A percentile compares a stretch with the other conserved stretches of the same genome.
These are phyloP conservation scores for Carallia brachiata DNA, from an alignment of 345 rosid genomes.

Conservation along the genomic window DNA sequence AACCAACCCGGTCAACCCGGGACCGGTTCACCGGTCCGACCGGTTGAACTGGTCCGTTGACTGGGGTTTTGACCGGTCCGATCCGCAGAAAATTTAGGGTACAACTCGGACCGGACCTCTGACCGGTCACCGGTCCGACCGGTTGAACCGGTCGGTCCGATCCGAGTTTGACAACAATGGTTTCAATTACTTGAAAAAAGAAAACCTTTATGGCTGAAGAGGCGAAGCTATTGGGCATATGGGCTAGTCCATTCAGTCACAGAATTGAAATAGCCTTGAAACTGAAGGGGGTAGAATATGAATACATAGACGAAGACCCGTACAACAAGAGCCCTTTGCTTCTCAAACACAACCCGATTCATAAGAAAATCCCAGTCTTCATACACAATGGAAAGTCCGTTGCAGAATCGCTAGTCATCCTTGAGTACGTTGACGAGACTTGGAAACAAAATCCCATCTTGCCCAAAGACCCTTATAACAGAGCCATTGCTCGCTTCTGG, in stretches of 20 bases:
- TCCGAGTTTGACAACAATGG: too few relatives aligned
- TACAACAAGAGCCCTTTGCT: slow-evolving; percentile 18
- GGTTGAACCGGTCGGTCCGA: too few relatives aligned
- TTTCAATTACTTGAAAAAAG: too few relatives aligned
- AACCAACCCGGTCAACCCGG: too few relatives aligned
- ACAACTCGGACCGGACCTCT: too few relatives aligned
- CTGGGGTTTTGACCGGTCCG: too few relatives aligned
- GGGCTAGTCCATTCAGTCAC: slow-evolving; percentile 8
- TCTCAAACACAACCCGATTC: slow-evolving; percentile 7
- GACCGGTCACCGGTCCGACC: too few relatives aligned
- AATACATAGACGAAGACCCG: slow-evolving; percentile 20
- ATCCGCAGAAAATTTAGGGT: too few relatives aligned
- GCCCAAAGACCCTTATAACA: slow-evolving; percentile 11
- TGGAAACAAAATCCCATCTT: slow-evolving; percentile 13
- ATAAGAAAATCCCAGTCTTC: slow-evolving; percentile 19
- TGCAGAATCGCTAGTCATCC: slow-evolving; percentile 16
- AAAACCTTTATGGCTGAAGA: neutral
- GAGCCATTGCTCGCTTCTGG: slow-evolving; percentile 20
- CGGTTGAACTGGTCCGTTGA: too few relatives aligned
- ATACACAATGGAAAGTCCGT: slow-evolving; percentile 21
- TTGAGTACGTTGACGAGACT: slow-evolving; percentile 21
- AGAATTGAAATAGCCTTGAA: slow-evolving; percentile 11
- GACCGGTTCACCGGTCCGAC: too few relatives aligned
- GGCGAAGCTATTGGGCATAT: slow-evolving; percentile 15
- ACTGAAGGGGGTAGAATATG: slow-evolving; percentile 13